phyloP scores from a whole-genome alignment of 2,329 filamentous ascomycete species.

The Endothia cerciana region DNA sequence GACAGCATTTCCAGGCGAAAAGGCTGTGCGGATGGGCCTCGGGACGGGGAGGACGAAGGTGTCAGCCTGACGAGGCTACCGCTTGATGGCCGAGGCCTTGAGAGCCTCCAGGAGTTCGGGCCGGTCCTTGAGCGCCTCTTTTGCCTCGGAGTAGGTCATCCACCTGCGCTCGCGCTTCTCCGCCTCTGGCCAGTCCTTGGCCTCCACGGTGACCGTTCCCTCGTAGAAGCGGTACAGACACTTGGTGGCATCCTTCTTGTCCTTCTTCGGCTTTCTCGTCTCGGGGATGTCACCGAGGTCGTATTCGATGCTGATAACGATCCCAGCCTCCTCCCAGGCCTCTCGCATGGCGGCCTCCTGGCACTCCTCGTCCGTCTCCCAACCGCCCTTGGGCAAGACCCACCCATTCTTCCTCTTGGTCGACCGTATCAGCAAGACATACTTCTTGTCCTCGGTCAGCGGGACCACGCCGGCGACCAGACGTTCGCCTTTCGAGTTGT shows the following conservation, averaged over 20 bases:
- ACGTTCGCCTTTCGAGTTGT: conserved; percentile 88
- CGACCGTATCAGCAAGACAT: conserved; percentile 92
- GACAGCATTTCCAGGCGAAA: not conserved
- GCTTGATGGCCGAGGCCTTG: conserved; percentile 74
- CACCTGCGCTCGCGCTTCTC: conserved; percentile 89
- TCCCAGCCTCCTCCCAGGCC: conserved; percentile 97
- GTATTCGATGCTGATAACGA: conserved; percentile 80
- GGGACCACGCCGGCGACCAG: conserved; percentile 95
- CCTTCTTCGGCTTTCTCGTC: conserved; percentile 76
- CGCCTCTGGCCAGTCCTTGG: conserved; percentile 88
- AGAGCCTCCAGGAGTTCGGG: conserved; percentile 90
- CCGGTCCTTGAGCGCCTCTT: conserved; percentile 72
- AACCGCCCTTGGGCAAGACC: conserved; percentile 97
- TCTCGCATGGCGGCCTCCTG: conserved; percentile 84
- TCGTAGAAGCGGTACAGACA: conserved; percentile 82
- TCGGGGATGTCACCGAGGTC: conserved; percentile 88
- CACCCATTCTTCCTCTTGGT: conserved; percentile 81
- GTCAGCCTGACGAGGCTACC: conserved; percentile 36
- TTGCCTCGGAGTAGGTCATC: conserved; percentile 86
- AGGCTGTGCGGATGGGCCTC: too few species aligned
- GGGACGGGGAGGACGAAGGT: too few species aligned
- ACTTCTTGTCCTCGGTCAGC: conserved; percentile 80
- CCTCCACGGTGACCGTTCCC: conserved; percentile 83
- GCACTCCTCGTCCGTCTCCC: conserved; percentile 92
- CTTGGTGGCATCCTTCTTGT: conserved; percentile 58